phyloP scores from a whole-genome alignment of 1,139 yeast genomes.

The Geotrichum carabidarum region DNA sequence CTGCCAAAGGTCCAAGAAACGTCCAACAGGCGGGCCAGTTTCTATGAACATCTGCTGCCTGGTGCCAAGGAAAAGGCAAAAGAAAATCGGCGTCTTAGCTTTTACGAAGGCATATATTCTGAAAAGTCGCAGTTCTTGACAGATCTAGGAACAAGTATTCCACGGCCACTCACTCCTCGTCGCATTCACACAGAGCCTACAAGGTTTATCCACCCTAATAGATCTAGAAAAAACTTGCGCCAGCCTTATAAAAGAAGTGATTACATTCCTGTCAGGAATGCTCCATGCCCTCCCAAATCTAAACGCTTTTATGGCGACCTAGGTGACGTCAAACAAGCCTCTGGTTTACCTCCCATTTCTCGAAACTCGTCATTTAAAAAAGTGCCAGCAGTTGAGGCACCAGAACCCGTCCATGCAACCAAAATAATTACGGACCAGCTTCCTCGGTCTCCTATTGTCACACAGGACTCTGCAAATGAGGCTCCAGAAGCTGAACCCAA shows the following conservation, averaged over 20 bases:
- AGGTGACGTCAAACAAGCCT: not conserved
- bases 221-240: not conserved
- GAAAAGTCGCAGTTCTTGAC: constrained; percentile 10
- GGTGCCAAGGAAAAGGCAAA: not conserved
- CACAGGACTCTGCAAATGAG: not conserved
- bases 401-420: not conserved
- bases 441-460: not conserved
- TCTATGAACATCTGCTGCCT: not conserved
- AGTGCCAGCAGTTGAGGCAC: not conserved
- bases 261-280: not conserved
- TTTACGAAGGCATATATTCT: constrained; percentile 16
- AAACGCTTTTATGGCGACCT: not conserved
- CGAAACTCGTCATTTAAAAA: too few relatives aligned
- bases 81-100: not conserved
- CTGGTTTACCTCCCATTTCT: too few relatives aligned
- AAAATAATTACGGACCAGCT: not conserved
- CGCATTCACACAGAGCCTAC: constrained; percentile 14
- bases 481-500: not conserved
- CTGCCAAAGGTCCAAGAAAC: not conserved
- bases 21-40: not conserved
- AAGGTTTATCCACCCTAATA: not conserved
- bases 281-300: not conserved
- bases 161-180: constrained; percentile 13
- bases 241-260: not conserved
- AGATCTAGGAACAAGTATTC: constrained; percentile 5